Percentiles rank a stretch among this genome's conserved stretches.
Conservation (phyloP, 768 basidiomycete species). For the Symmetrospora coprosmae region DNA sequence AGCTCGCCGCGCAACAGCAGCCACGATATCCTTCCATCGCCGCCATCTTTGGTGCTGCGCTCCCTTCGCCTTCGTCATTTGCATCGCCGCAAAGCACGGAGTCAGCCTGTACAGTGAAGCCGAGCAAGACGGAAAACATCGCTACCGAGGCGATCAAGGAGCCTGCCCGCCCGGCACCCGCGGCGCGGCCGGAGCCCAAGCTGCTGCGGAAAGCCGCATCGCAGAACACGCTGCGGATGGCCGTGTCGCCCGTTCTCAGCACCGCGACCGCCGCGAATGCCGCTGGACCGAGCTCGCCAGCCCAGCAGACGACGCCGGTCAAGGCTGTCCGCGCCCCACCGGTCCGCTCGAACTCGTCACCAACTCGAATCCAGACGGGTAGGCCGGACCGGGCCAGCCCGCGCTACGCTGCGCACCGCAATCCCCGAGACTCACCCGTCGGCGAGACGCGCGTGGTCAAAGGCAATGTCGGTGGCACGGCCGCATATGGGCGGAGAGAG, state of each 20-base stretch:
- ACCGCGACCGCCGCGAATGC: too few species aligned
- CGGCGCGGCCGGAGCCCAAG: not conserved
- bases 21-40: not conserved
- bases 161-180: not conserved
- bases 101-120: not conserved
- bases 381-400: too few species aligned
- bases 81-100: not conserved
- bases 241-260: constrained; percentile 6
- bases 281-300: too few species aligned
- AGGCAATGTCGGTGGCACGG: not conserved
- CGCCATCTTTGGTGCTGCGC: not conserved
- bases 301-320: too few species aligned
- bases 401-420: constrained; percentile 5
- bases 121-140: not conserved
- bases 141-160: not conserved
- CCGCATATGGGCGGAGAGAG: not conserved
- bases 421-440: constrained; percentile 4
- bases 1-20: too few species aligned
- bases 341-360: too few species aligned
- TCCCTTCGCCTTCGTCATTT: not conserved
- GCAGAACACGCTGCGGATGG: constrained; percentile 3
- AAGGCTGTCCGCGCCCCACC: too few species aligned
- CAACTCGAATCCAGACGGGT: too few species aligned
- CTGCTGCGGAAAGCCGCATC: constrained; percentile 8
- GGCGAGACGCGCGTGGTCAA: constrained; percentile 11